Evolutionary conservation across 371 early-diverging fungal genomes (phyloP).

Genomic region (Amoeboaphelidium protococcarum): DNA sequence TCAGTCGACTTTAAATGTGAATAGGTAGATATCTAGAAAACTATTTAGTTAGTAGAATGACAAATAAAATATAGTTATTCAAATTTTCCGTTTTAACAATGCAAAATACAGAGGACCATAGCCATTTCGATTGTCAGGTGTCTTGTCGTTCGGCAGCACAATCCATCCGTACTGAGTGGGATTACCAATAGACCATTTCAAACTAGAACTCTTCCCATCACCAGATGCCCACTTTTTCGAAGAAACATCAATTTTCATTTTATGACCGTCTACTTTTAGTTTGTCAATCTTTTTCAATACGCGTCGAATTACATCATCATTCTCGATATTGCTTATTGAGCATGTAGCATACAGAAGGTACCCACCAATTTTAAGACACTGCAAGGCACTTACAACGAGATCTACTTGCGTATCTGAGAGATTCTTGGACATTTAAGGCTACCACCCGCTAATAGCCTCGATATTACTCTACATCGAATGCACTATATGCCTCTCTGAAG

Average conservation of each 20-base stretch:
- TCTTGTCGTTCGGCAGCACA: constrained; percentile 21
- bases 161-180: constrained; percentile 28
- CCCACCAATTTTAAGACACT: constrained; percentile 27
- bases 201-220: too few relatives aligned
- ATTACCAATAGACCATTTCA: constrained; percentile 26
- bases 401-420: constrained; percentile 24
- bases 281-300: constrained; percentile 8
- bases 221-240: too few relatives aligned
- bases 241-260: constrained; percentile 15
- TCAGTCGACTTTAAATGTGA: too few relatives aligned
- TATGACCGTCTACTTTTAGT: too few relatives aligned
- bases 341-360: constrained; percentile 42
- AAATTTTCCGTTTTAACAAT: constrained; percentile 10
- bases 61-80: too few relatives aligned
- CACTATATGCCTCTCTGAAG: constrained; percentile 37
- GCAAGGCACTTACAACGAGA: constrained; percentile 26
- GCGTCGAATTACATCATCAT: constrained; percentile 31
- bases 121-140: constrained; percentile 19
- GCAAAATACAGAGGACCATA: constrained; percentile 32
- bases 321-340: constrained; percentile 31
- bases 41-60: too few relatives aligned
- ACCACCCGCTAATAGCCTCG: constrained; percentile 12
- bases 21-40: too few relatives aligned
- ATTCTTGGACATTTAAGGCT: constrained; percentile 20
- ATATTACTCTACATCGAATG: constrained; percentile 14